A percentile compares a stretch with the other conserved stretches of the same genome.
These are phyloP conservation scores for Aquanectria penicillioides DNA, from an alignment of 2,329 filamentous ascomycete genomes.

Conservation along the genomic window DNA sequence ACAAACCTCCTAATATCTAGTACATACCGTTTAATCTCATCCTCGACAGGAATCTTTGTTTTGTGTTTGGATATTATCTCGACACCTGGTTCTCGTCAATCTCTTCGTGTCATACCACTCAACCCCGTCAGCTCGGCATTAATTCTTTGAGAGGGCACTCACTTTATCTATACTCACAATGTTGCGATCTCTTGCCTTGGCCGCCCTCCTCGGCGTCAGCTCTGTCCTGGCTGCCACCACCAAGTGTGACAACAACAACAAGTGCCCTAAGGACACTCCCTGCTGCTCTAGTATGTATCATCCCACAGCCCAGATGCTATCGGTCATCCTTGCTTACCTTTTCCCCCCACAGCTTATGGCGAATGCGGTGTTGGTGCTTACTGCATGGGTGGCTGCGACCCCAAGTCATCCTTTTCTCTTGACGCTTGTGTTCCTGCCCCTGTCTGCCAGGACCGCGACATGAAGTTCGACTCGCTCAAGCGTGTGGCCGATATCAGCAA, in stretches of 20 bases:
- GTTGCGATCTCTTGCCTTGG: constrained; percentile 45
- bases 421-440: constrained; percentile 88
- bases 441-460: constrained; percentile 78
- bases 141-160: neutral
- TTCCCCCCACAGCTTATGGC: constrained; percentile 76
- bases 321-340: neutral
- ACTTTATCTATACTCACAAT: constrained; percentile 39
- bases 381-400: constrained; percentile 96
- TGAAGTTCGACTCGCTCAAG: constrained; percentile 78
- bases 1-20: constrained; percentile 1
- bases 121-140: constrained; percentile 4
- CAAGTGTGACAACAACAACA: constrained; percentile 64
- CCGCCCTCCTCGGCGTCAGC: constrained; percentile 46
- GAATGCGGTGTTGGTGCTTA: constrained; percentile 93
- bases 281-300: constrained; percentile 80
- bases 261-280: constrained; percentile 78
- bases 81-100: constrained; percentile 15
- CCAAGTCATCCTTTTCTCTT: constrained; percentile 81
- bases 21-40: constrained; percentile 6
- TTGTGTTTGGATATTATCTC: neutral
- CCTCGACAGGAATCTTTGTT: neutral
- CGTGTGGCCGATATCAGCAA: constrained; percentile 75
- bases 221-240: constrained; percentile 51
- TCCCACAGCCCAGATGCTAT: neutral
- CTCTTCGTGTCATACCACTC: constrained; percentile 1